Percentiles rank a stretch among this genome's conserved stretches.
Evolutionary conservation across 176 grass and related monocot genomes (phyloP).

Genomic region (Aegilops longissima): DNA sequence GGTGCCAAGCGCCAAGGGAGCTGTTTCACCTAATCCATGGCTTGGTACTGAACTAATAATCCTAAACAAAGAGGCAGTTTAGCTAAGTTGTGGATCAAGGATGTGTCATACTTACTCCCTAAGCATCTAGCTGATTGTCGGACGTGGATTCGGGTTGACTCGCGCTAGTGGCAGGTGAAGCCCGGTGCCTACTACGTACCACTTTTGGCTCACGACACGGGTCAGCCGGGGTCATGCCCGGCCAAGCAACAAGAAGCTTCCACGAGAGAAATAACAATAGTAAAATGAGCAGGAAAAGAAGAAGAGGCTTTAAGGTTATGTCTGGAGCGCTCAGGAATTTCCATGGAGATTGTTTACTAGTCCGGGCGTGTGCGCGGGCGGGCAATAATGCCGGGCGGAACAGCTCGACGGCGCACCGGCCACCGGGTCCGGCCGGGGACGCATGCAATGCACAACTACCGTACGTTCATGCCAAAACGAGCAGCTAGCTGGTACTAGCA

Average conservation of each 20-base stretch:
- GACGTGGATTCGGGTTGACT: neutral
- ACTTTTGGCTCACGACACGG: neutral
- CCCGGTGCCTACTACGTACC: neutral
- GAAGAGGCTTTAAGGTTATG: neutral
- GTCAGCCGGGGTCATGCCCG: neutral
- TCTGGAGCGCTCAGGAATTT: neutral
- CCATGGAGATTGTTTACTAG: neutral
- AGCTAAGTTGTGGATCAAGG: neutral
- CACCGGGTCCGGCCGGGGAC: neutral
- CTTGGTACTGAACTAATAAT: neutral
- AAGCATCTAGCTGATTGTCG: conserved; percentile 37
- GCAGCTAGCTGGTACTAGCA: neutral
- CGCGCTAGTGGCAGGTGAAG: neutral
- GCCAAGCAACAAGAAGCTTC: neutral
- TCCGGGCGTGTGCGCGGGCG: neutral
- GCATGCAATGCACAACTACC: neutral
- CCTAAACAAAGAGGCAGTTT: neutral
- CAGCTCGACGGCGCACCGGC: conserved; percentile 1
- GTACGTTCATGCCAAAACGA: neutral
- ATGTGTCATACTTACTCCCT: conserved; percentile 30
- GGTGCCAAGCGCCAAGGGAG: conserved; percentile 11
- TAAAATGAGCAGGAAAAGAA: neutral
- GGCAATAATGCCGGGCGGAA: neutral
- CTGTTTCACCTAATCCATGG: conserved; percentile 53
- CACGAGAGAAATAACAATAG: neutral